Percentiles rank a stretch among this genome's conserved stretches.
Evolutionary conservation across 805 yeast genomes (phyloP).

Genomic region (Metschnikowia vanudenii): DNA sequence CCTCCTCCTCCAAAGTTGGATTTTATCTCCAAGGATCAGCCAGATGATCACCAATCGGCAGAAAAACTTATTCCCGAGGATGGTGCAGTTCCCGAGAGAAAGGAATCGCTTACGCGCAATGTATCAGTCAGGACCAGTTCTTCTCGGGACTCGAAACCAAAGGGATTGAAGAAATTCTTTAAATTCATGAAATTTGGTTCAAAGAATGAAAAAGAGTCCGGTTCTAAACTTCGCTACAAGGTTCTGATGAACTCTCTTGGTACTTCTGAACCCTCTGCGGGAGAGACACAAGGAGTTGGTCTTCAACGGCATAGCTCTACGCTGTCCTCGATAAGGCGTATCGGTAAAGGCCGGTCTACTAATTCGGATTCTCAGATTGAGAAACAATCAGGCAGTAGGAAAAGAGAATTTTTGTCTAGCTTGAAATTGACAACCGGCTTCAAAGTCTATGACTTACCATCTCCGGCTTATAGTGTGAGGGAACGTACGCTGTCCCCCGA

Average conservation of each 20-base stretch:
- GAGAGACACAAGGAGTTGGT: background rate
- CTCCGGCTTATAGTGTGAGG: slow-evolving; percentile 15
- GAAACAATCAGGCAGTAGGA: slow-evolving; percentile 1
- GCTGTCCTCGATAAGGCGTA: background rate
- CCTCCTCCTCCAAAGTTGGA: slow-evolving; percentile 11
- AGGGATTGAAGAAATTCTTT: slow-evolving; percentile 10
- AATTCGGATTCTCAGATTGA: background rate
- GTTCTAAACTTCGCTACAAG: slow-evolving; percentile 6
- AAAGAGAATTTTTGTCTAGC: slow-evolving; percentile 8
- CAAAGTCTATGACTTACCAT: slow-evolving; percentile 11
- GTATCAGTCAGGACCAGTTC: background rate
- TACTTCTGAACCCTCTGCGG: background rate
- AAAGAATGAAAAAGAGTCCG: slow-evolving; percentile 1
- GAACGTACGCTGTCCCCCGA: slow-evolving; percentile 6
- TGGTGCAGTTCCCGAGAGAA: background rate
- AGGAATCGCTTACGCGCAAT: background rate
- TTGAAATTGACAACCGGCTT: slow-evolving; percentile 13
- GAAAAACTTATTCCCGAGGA: background rate
- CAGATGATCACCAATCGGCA: background rate
- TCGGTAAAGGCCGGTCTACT: background rate
- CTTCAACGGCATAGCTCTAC: background rate
- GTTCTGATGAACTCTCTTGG: slow-evolving; percentile 6
- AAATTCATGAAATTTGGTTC: slow-evolving; percentile 11
- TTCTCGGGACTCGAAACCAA: background rate
- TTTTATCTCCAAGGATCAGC: background rate